Evolutionary conservation across 805 yeast genomes (phyloP), one percentile per base, ranked within the genome.

Genomic region (Barnettozyma sucrosica): DNA sequence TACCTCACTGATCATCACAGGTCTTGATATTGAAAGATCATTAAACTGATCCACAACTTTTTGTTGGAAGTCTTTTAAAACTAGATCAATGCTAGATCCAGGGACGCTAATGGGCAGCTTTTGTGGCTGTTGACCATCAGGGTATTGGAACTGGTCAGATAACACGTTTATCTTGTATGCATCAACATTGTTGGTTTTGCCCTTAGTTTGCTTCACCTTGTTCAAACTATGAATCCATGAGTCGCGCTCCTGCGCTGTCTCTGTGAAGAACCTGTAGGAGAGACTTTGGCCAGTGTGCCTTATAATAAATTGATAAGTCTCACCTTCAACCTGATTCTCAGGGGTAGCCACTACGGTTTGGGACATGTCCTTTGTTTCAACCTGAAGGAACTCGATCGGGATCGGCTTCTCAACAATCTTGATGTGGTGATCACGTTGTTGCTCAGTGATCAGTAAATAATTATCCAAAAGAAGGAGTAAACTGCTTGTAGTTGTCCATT

Each of bases 391-490:
- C 54, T 78, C 84, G 23, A 80, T 69, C 0, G 85, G 83, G 9
- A 81, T 76, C 1, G 88, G 87, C 39, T 70, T 70, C 55, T 81
- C 87, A 10, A 70, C 59, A 0, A 81, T 72, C 52, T 71, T 72
- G 41, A 60, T 71, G 16, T 54, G 56, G 33, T 56, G 64, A 40
- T 72, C 75, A 8, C 69, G 68, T 3, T 75, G 63, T 41, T 71
- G 72, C 36, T 87, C 83, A 1, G 87, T 81, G 1, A 88, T 74
- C 28, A 88, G 58, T 39, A 88, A 64, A 55, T 73, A 85, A 57
- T 88, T 85, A 59, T 88, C 95, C 45, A 88, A 65, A 25, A 88
- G 65, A 18, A 86, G 77, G 21, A 85, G 56, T 1, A 70, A 65
- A 0, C 74, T 68, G 7, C 70, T 66, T 36, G 85, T 72, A 36